Evolutionary conservation across 306 rosid genomes (phyloP), one percentile per base, ranked within the genome.

Genomic region (Citrullus mucosospermus): DNA sequence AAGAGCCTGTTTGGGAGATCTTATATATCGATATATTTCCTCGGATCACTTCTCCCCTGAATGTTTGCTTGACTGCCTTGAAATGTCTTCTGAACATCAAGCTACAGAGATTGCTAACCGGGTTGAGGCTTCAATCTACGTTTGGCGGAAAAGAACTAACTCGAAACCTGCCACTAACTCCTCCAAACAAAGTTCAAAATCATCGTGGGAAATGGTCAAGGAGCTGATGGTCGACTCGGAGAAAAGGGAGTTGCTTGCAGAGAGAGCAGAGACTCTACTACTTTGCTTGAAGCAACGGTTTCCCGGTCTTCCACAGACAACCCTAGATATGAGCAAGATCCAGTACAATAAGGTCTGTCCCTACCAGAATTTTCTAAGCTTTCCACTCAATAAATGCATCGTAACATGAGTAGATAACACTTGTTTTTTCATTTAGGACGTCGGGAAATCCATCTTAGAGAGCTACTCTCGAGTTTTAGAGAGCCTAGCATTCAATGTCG

Each of bases 161-260:
- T 82, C 89, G 36, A 89, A 85, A 83, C 93, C 93, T 28, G 76
- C 79, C 16, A 60, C 68, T 72, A 80, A 54, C 79, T 82, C 86
- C 4, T 77, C 85, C 78, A 80, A 92, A 54, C 61, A 86, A 54
- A 82, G 86, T 56, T 88, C 99, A 62, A 92, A 90, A 82, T 81
- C 97, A 18, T 96, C 99, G 22, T 92, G 99, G 99, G 99, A 93
- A 81, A 92, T 96, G 93, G 97, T 96, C 50, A 96, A 89, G 88
- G 99, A 96, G 77, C 80, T 91, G 78, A 92, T 96, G 97, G 84
- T 87, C 17, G 99, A 96, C 78, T 90, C 84, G 6, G 99, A 96
- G 81, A 96, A 92, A 82, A 80, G 87, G 86, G 99, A 92, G 10
- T 75, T 96, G 86, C 90, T 96, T 53, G 92, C 97, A 6, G 98